Base-by-base conservation (phyloP, 2,329 filamentous ascomycete species). In the Pseudogymnoascus sp. region DNA sequence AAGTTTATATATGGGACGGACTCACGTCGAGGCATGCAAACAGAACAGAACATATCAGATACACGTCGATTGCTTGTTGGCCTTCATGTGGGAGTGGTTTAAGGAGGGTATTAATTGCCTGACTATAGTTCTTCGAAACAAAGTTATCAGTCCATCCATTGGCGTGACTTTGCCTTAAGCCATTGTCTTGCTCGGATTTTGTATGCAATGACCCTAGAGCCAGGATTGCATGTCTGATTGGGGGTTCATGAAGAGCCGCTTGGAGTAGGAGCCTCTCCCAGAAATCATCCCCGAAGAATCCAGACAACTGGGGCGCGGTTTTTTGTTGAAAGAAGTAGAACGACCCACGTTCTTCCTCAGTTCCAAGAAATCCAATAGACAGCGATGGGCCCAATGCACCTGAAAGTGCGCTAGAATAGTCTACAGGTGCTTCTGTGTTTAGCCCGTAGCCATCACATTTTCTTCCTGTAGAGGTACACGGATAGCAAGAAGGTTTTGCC, bases 261-360 rank as follows among this genome's bases (percentile, higher is more conserved):
- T 63, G 62, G 12, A 62, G 42, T 14, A 63, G 28, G n/a, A 55
- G 23, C 38, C 60, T 22, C 30, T 45, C 60, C 62, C 62, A 63
- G 39, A 62, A 59, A 52, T 58, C 49, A 58, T 38, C 14, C 4
- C 49, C 62, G n/a, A 36, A 63, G 14, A 63, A 63, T 16, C 39
- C 60, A 6, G 62, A 55, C n/a, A 63, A 45, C 8, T 55, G 30
- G 3, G 33, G 38, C 7, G 41, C 39, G 16, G 62, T 63, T 28
- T 60, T n/a, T n/a, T 63, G 38, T 23, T 28, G 62, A 12, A 63
- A 63, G 14, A 55, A 55, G 38, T 45, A 35, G 22, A 52, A 63
- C 22, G 41, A 39, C 11, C 58, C 16, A 4, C 28, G 22, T 39
- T 63, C 41, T 22, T 41, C 39, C 39, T 30, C 28, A n/a, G 23